Base-by-base conservation (phyloP, 306 rosid species). In the Fragaria vesca region DNA sequence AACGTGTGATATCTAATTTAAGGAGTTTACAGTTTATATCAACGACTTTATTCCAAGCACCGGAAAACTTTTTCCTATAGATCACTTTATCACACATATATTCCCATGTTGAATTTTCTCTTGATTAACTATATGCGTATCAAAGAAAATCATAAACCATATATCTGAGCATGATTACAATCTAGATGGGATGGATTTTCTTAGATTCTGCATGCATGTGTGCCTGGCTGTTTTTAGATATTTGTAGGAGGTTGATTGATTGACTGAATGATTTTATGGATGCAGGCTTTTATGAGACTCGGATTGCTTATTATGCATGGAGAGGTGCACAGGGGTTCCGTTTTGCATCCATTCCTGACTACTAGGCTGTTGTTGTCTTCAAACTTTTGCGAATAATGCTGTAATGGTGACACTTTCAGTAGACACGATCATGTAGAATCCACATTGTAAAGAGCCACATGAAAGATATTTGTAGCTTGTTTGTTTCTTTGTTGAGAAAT, bases 221-320 rank as follows among this genome's bases (percentile, higher is more conserved):
- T 11, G 13, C 52, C 16, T 73, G 76, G 15, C 13, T 73, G 67
- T 34, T n/a, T 21, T 72, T 32, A 32, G 4, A 32, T 3, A 32
- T 32, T 32, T 32, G 36, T 32, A 32, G 47, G 11, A 77, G 69
- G 43, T 63, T 28, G 57, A 50, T 65, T 18, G n/a, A 67, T 40
- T 0, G 21, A 66, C 45, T 26, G 34, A 32, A 26, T 48, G 69
- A 61, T 51, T 68, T 79, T 82, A 40, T 82, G 81, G 51, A 50
- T 83, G 84, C 90, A 93, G 97, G 98, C 69, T 96, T 93, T 87
- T 93, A 96, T 34, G 98, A 96, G 88, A 96, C 97, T 74, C 89
- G 97, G 71, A 78, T 91, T 58, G 98, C 99, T 1, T 93, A 96
- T 86, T 96, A 96, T 76, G 86, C 99, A 32, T 93, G 96, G 96